phyloP scores from a whole-genome alignment of 1,139 yeast species.

The Protomyces pachydermus region DNA sequence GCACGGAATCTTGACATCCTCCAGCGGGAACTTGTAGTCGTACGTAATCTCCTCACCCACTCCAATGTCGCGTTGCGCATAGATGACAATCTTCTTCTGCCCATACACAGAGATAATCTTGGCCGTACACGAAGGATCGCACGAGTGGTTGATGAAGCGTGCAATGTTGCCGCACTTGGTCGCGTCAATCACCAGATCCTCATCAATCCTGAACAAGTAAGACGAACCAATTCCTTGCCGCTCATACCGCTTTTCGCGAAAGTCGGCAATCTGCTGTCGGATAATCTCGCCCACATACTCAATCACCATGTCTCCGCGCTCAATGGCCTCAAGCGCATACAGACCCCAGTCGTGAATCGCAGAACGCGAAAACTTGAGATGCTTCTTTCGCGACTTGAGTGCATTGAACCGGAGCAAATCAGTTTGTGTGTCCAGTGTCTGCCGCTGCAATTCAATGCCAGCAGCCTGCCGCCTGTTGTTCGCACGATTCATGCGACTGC shows the following conservation, averaged over 20 bases:
- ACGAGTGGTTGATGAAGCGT: constrained; percentile 76
- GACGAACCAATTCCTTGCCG: constrained; percentile 94
- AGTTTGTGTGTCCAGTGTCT: constrained; percentile 72
- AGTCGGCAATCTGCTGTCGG: constrained; percentile 90
- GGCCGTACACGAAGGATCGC: constrained; percentile 84
- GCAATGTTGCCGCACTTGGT: constrained; percentile 97
- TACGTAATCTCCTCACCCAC: constrained; percentile 77
- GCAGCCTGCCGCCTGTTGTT: constrained; percentile 87
- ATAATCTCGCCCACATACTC: constrained; percentile 98
- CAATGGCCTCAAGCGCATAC: constrained; percentile 89
- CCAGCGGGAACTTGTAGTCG: constrained; percentile 91
- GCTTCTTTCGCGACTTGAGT: constrained; percentile 82
- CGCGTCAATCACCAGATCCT: constrained; percentile 92
- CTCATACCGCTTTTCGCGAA: constrained; percentile 78
- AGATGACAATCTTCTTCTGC: constrained; percentile 85
- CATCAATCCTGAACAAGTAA: constrained; percentile 86
- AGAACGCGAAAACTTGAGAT: constrained; percentile 91
- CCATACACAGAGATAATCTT: constrained; percentile 95
- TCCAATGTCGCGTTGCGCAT: constrained; percentile 79
- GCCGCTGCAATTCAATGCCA: constrained; percentile 77
- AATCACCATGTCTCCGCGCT: constrained; percentile 93
- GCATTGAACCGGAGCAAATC: constrained; percentile 56
- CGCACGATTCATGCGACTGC: constrained; percentile 82
- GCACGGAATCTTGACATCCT: constrained; percentile 84
- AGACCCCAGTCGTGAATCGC: constrained; percentile 98